phyloP scores from a whole-genome alignment of 23 red algal species.

The Agarophyton chilense region DNA sequence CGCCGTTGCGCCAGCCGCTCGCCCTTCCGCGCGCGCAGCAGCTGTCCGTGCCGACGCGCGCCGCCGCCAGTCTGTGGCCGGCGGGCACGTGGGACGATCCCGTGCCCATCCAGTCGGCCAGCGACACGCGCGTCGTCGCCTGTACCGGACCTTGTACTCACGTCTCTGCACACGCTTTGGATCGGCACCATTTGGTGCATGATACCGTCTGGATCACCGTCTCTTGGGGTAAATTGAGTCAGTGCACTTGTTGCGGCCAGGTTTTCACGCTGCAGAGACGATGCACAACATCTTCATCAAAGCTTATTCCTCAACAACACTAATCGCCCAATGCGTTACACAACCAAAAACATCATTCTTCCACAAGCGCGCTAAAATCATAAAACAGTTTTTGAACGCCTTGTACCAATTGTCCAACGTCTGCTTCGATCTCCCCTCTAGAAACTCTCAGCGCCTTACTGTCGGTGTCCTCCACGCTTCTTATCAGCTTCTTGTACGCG shows the following conservation, averaged over 20 bases:
- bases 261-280: conserved; percentile 33
- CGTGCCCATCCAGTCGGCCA: conserved; percentile 32
- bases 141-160: conserved; percentile 29
- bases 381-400: neutral
- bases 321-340: no score
- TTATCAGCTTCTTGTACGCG: neutral
- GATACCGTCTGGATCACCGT: conserved; percentile 55
- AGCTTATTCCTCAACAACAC: conserved; percentile 9
- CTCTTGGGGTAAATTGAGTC: neutral
- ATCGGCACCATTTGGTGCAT: neutral
- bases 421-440: neutral
- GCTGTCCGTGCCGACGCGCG: no score
- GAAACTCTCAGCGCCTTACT: neutral
- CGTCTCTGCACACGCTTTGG: neutral
- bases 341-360: neutral
- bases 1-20: neutral
- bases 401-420: neutral
- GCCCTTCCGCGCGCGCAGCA: neutral
- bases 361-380: neutral
- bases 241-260: conserved; percentile 35
- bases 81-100: conserved; percentile 59
- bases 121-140: conserved; percentile 23
- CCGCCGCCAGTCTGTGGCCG: neutral
- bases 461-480: neutral
- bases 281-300: neutral